These are phyloP conservation scores for Xylaria acuta DNA, from an alignment of 495 filamentous ascomycete genomes.

Conservation along the genomic window DNA sequence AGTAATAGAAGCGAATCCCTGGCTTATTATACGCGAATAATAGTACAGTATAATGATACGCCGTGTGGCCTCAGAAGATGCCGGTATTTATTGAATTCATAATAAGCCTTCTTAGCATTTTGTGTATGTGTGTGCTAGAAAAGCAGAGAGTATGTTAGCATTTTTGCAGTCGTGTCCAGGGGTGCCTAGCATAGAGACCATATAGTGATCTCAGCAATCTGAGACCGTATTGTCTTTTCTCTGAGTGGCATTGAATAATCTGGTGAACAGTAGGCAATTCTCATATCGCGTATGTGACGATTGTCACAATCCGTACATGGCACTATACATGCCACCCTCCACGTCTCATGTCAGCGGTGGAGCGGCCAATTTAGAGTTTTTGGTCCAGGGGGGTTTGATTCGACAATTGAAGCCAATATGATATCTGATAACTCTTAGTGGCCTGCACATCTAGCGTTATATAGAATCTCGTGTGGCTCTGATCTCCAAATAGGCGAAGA, in stretches of 20 bases:
- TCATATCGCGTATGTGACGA: neutral
- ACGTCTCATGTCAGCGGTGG: neutral
- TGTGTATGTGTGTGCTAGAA: neutral
- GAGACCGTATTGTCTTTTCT: neutral
- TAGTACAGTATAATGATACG: constrained; percentile 19
- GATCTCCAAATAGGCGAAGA: neutral
- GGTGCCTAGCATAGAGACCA: neutral
- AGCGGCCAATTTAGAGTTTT: neutral
- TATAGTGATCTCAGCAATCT: neutral
- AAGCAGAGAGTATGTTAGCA: neutral
- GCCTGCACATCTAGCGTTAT: constrained; percentile 13
- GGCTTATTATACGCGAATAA: constrained; percentile 10
- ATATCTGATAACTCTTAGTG: constrained; percentile 18
- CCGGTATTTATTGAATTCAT: neutral
- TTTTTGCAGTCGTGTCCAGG: neutral
- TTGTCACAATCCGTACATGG: neutral
- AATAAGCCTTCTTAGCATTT: neutral
- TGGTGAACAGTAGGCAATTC: neutral
- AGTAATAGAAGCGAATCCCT: constrained; percentile 18
- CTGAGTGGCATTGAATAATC: neutral
- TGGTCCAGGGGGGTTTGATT: neutral
- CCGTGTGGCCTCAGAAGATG: neutral
- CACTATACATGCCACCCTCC: neutral
- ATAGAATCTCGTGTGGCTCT: constrained; percentile 3
- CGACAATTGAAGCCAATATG: neutral